These are phyloP conservation scores for Cutaneotrichosporon cutaneum DNA, from an alignment of 1,284 basidiomycete species.

Conservation along the genomic window DNA sequence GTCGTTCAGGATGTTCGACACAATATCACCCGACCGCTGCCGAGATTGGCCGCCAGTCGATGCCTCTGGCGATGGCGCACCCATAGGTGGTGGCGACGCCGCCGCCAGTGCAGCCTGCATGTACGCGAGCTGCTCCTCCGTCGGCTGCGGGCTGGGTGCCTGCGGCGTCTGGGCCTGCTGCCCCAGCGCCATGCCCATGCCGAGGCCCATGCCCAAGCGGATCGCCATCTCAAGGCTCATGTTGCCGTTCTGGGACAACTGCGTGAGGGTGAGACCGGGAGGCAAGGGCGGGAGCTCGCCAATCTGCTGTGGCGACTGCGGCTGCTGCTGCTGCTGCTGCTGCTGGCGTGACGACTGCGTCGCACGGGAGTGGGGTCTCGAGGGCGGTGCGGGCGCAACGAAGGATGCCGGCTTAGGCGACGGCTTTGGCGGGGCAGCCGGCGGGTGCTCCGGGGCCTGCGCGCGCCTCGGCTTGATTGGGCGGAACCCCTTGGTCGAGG, in stretches of 20 bases:
- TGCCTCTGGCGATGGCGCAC: constrained; percentile 13
- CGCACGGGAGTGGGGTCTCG: constrained; percentile 8
- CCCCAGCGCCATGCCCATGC: constrained; percentile 49
- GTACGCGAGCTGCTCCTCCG: constrained; percentile 10
- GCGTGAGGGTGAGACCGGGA: constrained; percentile 46
- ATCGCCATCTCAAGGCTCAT: constrained; percentile 54
- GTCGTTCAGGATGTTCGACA: constrained; percentile 48
- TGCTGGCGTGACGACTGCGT: constrained; percentile 9
- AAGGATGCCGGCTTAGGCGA: constrained; percentile 16
- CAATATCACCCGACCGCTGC: constrained; percentile 32
- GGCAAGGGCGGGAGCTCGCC: constrained; percentile 46
- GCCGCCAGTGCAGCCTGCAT: constrained; percentile 1
- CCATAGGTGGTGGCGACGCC: not conserved
- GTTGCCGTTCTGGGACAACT: constrained; percentile 46
- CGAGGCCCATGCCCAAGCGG: constrained; percentile 54
- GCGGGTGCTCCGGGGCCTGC: constrained; percentile 28
- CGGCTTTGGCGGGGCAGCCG: constrained; percentile 20
- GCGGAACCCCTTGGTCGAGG: constrained; percentile 20
- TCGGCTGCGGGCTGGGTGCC: constrained; percentile 3
- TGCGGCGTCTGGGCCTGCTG: constrained; percentile 13
- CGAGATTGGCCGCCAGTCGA: constrained; percentile 2
- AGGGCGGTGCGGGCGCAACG: not conserved
- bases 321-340: constrained; percentile 5
- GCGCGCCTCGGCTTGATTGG: constrained; percentile 30
- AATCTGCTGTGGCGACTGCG: not conserved